phyloP scores from a whole-genome alignment of 2,329 filamentous ascomycete species.

The Colletotrichum trifolii region DNA sequence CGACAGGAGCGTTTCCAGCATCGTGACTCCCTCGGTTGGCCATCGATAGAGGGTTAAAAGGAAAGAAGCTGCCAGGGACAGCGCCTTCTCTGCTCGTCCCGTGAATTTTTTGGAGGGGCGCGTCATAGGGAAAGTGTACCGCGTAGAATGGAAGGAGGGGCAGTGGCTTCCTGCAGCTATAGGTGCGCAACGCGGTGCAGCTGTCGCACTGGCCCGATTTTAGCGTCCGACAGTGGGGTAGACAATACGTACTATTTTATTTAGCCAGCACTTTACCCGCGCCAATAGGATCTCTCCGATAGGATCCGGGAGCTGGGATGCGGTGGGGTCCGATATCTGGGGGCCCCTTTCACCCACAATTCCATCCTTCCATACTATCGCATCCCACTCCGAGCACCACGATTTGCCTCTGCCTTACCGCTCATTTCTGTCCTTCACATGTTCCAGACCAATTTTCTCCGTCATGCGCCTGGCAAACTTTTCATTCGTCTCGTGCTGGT shows the following conservation, averaged over 20 bases:
- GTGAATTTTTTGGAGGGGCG: slow-evolving; percentile 5
- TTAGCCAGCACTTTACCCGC: slow-evolving; percentile 36
- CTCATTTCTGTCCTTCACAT: slow-evolving; percentile 1
- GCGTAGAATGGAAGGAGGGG: neutral
- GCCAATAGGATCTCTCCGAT: slow-evolving; percentile 22
- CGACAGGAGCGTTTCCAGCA: neutral
- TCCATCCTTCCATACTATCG: too few relatives aligned
- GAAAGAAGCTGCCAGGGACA: slow-evolving; percentile 9
- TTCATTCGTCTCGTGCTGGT: too few relatives aligned
- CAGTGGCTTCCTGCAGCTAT: slow-evolving; percentile 2
- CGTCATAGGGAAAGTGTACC: neutral
- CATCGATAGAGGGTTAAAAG: neutral
- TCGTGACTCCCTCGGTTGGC: neutral
- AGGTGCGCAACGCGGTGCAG: slow-evolving; percentile 28
- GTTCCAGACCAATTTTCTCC: too few relatives aligned
- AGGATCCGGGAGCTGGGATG: slow-evolving; percentile 26
- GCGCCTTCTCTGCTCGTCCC: slow-evolving; percentile 11
- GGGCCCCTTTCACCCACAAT: neutral
- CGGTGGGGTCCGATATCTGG: slow-evolving; percentile 21
- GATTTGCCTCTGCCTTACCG: neutral
- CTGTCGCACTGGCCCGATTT: neutral
- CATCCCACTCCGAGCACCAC: too few relatives aligned
- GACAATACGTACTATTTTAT: neutral
- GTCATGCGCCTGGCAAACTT: too few relatives aligned
- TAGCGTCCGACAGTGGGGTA: slow-evolving; percentile 17